These are phyloP conservation scores for Tricholoma bakamatsutake DNA, from an alignment of 768 basidiomycete species.

Conservation along the genomic window DNA sequence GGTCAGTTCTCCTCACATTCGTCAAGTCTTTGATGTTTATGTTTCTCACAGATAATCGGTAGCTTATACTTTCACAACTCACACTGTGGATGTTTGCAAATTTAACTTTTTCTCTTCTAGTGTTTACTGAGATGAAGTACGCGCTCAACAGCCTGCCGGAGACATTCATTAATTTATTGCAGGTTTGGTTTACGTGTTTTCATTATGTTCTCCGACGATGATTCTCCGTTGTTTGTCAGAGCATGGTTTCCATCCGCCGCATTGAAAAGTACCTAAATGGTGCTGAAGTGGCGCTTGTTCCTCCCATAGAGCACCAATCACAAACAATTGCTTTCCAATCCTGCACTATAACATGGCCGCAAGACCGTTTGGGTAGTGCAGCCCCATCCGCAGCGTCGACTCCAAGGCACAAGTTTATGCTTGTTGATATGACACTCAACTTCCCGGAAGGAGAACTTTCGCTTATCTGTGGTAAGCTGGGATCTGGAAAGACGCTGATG, in stretches of 20 bases:
- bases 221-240: conserved; percentile 28
- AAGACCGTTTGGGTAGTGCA: conserved; percentile 51
- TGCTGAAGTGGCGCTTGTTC: conserved; percentile 63
- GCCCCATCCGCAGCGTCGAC: conserved; percentile 59
- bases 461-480: conserved; percentile 84
- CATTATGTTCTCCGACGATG: background rate
- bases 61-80: conserved; percentile 7
- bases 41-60: conserved; percentile 36
- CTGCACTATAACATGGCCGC: conserved; percentile 89
- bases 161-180: conserved; percentile 85
- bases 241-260: conserved; percentile 78
- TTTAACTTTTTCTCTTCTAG: conserved; percentile 24
- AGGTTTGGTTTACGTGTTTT: conserved; percentile 33
- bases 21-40: conserved; percentile 40
- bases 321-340: conserved; percentile 69
- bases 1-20: conserved; percentile 34
- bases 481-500: conserved; percentile 83
- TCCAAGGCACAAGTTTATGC: conserved; percentile 72
- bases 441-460: conserved; percentile 80
- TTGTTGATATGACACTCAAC: conserved; percentile 69
- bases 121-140: conserved; percentile 86
- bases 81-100: too few species aligned
- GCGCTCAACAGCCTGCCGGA: conserved; percentile 86
- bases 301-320: conserved; percentile 50
- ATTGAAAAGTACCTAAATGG: conserved; percentile 85